Conservation (phyloP, 352 stramenopile genomes). For the Phytophthora nicotianae region DNA sequence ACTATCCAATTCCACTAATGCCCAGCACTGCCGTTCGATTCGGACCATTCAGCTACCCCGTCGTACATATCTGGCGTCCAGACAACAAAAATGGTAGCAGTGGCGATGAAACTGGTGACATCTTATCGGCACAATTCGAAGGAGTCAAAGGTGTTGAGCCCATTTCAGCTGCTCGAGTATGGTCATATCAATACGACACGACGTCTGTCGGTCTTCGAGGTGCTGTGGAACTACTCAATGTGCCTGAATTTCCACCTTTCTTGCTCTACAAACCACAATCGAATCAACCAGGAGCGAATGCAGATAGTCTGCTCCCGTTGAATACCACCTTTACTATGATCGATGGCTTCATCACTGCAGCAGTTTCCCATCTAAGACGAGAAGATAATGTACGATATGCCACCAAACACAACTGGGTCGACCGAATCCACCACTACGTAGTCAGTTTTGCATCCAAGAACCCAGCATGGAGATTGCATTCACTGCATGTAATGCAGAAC, state of each 20-base stretch:
- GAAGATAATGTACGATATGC: slow-evolving; percentile 19
- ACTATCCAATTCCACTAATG: slow-evolving; percentile 33
- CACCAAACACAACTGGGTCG: slow-evolving; percentile 46
- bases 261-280: slow-evolving; percentile 31
- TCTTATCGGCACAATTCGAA: slow-evolving; percentile 5
- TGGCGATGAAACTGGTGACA: too few relatives aligned
- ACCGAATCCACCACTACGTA: slow-evolving; percentile 43
- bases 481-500: slow-evolving; percentile 26
- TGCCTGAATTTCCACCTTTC: slow-evolving; percentile 33
- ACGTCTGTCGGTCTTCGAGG: slow-evolving; percentile 40
- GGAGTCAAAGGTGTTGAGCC: slow-evolving; percentile 21
- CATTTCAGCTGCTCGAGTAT: slow-evolving; percentile 24
- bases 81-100: slow-evolving; percentile 4
- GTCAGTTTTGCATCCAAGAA: slow-evolving; percentile 21
- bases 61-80: slow-evolving; percentile 37
- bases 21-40: slow-evolving; percentile 42
- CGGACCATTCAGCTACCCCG: slow-evolving; percentile 54
- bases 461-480: slow-evolving; percentile 28
- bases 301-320: slow-evolving; percentile 5
- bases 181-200: slow-evolving; percentile 50
- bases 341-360: slow-evolving; percentile 32
- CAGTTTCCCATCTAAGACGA: not conserved
- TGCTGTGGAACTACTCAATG: slow-evolving; percentile 31
- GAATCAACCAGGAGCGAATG: slow-evolving; percentile 10
- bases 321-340: slow-evolving; percentile 39